phyloP scores from a whole-genome alignment of 2,329 filamentous ascomycete genomes.

The Exophiala xenobiotica region DNA sequence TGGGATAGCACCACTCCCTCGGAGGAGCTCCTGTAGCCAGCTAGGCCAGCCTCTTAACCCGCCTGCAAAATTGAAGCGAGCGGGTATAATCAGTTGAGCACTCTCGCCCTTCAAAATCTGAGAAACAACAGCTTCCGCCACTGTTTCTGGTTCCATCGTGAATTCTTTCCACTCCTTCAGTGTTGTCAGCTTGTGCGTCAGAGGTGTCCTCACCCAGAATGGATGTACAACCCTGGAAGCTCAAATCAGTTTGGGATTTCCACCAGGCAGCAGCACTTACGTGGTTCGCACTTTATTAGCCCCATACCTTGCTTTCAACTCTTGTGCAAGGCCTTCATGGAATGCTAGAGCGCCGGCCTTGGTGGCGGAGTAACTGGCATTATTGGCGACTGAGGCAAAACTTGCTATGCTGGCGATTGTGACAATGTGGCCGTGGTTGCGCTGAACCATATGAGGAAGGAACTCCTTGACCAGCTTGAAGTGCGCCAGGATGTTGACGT shows the following conservation, averaged over 20 bases:
- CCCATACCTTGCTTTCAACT: constrained; percentile 5
- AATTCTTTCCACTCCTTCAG: constrained; percentile 30
- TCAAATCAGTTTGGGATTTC: not conserved
- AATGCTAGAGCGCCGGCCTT: constrained; percentile 67
- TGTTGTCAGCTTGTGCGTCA: constrained; percentile 40
- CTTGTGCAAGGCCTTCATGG: constrained; percentile 55
- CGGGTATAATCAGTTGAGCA: constrained; percentile 51
- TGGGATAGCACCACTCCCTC: not conserved
- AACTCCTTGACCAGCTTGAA: constrained; percentile 66
- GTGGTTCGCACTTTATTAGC: constrained; percentile 12
- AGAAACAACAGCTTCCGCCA: constrained; percentile 51
- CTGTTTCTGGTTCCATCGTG: constrained; percentile 38
- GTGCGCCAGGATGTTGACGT: constrained; percentile 67
- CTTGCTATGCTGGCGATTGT: constrained; percentile 66
- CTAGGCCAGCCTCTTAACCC: constrained; percentile 38
- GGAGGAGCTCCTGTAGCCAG: constrained; percentile 47
- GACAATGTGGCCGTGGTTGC: constrained; percentile 70
- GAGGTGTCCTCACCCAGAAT: constrained; percentile 51
- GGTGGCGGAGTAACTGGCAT: constrained; percentile 66
- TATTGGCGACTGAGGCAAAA: constrained; percentile 59
- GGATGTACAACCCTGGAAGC: constrained; percentile 34
- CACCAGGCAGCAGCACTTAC: not conserved
- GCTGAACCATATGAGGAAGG: constrained; percentile 61
- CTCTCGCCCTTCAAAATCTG: constrained; percentile 52
- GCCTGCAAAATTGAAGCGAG: constrained; percentile 7